These are phyloP conservation scores for Cryoendolithus antarcticus DNA, from an alignment of 2,329 filamentous ascomycete species.

Conservation along the genomic window DNA sequence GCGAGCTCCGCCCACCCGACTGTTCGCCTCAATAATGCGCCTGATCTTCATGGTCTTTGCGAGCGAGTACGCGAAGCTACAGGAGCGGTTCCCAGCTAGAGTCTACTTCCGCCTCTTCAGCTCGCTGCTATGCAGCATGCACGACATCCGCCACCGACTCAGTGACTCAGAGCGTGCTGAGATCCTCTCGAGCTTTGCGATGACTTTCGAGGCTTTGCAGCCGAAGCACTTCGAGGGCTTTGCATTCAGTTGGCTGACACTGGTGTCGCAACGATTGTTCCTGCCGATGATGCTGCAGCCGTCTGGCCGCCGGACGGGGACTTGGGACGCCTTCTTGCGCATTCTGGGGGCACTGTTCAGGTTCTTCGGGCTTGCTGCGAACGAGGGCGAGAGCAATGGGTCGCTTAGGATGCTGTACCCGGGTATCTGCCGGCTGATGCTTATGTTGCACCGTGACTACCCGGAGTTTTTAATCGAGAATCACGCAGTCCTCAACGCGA, in stretches of 20 bases:
- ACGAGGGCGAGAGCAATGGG: conserved; percentile 70
- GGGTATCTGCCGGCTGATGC: conserved; percentile 66
- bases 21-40: conserved; percentile 6
- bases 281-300: conserved; percentile 60
- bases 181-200: conserved; percentile 60
- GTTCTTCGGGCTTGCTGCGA: conserved; percentile 57
- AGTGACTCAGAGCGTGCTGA: conserved; percentile 31
- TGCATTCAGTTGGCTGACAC: conserved; percentile 68
- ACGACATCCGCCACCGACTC: conserved; percentile 14
- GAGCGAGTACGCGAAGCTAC: conserved; percentile 69
- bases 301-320: conserved; percentile 26
- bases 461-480: conserved; percentile 85
- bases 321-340: conserved; percentile 65
- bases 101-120: conserved; percentile 88
- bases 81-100: conserved; percentile 72
- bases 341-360: conserved; percentile 34
- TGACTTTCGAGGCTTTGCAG: conserved; percentile 59
- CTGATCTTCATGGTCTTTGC: conserved; percentile 72
- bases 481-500: conserved; percentile 68
- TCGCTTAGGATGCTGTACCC: conserved; percentile 74
- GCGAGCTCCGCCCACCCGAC: conserved; percentile 3
- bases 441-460: conserved; percentile 86
- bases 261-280: conserved; percentile 77
- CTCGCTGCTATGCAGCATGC: conserved; percentile 64
- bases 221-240: conserved; percentile 72